Evolutionary conservation across 192 early-diverging fungal genomes (phyloP), one percentile per base, ranked within the genome.

Genomic region (Mortierella claussenii): DNA sequence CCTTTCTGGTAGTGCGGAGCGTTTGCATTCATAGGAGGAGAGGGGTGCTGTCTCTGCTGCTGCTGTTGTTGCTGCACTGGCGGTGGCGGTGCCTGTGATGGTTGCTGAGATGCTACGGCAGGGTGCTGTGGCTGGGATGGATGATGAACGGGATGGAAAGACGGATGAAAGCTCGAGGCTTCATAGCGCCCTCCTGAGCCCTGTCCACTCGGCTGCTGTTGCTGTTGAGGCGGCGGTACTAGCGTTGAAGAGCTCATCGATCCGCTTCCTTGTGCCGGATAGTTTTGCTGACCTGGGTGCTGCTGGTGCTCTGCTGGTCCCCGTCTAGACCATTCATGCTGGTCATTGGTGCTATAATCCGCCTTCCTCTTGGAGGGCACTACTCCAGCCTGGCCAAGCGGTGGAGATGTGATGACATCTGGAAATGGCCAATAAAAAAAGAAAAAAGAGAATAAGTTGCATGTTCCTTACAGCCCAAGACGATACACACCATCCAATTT

Each of bases 351-450:
- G 17, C 63, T 60, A 37, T 59, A 63, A 5, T 75, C 70, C 8
- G 55, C 70, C 43, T 75, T 75, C 26, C 70, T 50, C 56, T 75
- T 75, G 31, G 70, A 65, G 3, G 70, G 70, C 2, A 75, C 70
- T 13, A 65, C 52, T 10, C 70, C 70, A 18, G 55, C 46, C 11
- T 65, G 57, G 20, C 45, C 30, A 13, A 57, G 55, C 23, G 63
- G 36, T 28, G 70, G 70, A 18, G 70, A 66, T n/a, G 54, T 65
- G 33, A 66, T 65, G 9, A 51, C 27, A 40, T 66, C 70, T 60
- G 60, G 47, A 33, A 15, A 4, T 18, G 12, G 3, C n/a, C 10
- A 55, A 17, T 36, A 23, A 8, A 17, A 20, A 27, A 40, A n/a
- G 1, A 53, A 21, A 34, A 0, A 8, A 15, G 6, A 8, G 1